phyloP scores from a whole-genome alignment of 805 yeast species.

The Barnettozyma sucrosica region DNA sequence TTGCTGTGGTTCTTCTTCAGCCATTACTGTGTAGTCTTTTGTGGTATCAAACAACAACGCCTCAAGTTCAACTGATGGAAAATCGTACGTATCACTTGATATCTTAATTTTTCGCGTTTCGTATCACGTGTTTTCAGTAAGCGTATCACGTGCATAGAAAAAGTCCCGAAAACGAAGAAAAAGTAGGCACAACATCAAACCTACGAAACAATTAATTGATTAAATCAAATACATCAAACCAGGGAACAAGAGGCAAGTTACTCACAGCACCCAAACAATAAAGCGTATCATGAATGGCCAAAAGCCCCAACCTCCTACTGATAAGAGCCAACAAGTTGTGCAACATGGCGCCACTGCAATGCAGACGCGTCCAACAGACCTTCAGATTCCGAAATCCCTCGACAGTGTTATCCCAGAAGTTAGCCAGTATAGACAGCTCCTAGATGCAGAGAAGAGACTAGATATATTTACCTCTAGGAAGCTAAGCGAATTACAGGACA shows the following conservation, averaged over 20 bases:
- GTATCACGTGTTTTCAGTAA: background rate
- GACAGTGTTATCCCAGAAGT: constrained; percentile 57
- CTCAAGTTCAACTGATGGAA: background rate
- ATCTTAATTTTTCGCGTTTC: background rate
- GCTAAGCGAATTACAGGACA: constrained; percentile 78
- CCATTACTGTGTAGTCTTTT: background rate
- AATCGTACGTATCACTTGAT: background rate
- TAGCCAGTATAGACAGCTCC: constrained; percentile 60
- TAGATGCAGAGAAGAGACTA: constrained; percentile 74
- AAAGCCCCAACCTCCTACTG: constrained; percentile 3
- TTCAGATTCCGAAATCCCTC: constrained; percentile 42
- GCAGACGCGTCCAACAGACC: constrained; percentile 44
- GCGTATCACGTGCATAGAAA: background rate
- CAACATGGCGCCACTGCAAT: constrained; percentile 17
- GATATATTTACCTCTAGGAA: constrained; percentile 82
- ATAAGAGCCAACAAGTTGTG: constrained; percentile 16
- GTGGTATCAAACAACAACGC: background rate
- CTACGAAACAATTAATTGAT: too few relatives aligned
- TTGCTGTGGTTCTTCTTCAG: constrained; percentile 9
- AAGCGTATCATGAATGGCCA: background rate
- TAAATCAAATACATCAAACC: too few relatives aligned
- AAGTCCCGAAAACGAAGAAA: background rate
- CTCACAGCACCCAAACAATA: background rate
- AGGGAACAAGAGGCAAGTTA: background rate
- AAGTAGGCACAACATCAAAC: too few relatives aligned